Base-by-base conservation (phyloP, 2,329 filamentous ascomycete genomes). In the Calonectria pteridis region DNA sequence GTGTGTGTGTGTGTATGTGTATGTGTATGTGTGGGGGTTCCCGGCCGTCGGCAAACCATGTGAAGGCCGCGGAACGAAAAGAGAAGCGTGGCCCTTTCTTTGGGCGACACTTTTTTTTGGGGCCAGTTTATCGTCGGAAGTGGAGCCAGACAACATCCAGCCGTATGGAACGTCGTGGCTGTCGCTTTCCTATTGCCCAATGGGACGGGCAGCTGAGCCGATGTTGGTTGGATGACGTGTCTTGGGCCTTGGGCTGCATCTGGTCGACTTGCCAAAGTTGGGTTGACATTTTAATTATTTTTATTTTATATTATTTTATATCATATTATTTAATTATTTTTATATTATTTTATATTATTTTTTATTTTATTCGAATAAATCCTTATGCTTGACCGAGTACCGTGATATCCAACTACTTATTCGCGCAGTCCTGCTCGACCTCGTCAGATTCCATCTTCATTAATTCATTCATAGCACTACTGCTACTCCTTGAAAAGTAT, bases 91-190 rank as follows among this genome's bases (percentile, higher is more conserved):
- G 55, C 33, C 55, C 18, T 26, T 37, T 62, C 18, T 26, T 37
- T 62, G 55, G 55, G 33, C 43, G 23, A 46, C 43, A n/a, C n/a
- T n/a, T n/a, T 37, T 23, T 20, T 62, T 28, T 37, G 33, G 55
- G 33, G 55, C 55, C 55, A 28, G 55, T 62, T 62, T 62, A 62
- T 62, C 55, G 55, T 6, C 14, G 14, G 1, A 14, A 6, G 55
- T 62, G 55, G 55, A 62, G 55, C 55, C 33, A 62, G 33, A 13
- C 18, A 23, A 13, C 18, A 23, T 29, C 55, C 55, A 23, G 33
- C 14, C 37, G 55, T 62, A 40, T 62, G 55, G 55, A 62, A 62
- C 35, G 35, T 62, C 55, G 55, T 62, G 55, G 55, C 55, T 37
- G 55, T 40, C 55, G 11, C 18, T 3, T 13, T 6, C 26, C 6